These are phyloP conservation scores for Aspergillus ruber DNA, from an alignment of 2,329 filamentous ascomycete species.

Conservation along the genomic window DNA sequence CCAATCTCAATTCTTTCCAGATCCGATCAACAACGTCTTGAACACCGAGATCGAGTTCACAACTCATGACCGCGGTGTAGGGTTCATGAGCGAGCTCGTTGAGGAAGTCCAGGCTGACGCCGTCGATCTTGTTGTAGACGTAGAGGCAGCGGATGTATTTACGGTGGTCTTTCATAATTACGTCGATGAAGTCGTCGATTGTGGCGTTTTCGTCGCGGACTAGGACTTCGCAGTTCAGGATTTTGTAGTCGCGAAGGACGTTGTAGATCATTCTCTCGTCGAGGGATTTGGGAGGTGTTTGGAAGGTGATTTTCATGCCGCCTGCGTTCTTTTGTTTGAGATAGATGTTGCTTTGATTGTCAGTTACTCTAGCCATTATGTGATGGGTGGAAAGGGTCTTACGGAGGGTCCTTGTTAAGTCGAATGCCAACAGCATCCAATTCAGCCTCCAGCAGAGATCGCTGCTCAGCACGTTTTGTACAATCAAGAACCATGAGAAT, in stretches of 20 bases:
- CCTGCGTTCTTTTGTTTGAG: slow-evolving; percentile 92
- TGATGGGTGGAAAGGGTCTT: slow-evolving; percentile 26
- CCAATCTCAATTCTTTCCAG: slow-evolving; percentile 86
- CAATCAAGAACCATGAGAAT: slow-evolving; percentile 96
- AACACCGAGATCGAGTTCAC: slow-evolving; percentile 89
- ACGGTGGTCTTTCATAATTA: slow-evolving; percentile 98
- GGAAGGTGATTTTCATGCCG: slow-evolving; percentile 98
- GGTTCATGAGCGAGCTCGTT: slow-evolving; percentile 88
- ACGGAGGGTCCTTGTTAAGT: slow-evolving; percentile 86
- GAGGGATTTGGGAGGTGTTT: slow-evolving; percentile 76
- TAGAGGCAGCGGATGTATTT: slow-evolving; percentile 95
- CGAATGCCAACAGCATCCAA: slow-evolving; percentile 92
- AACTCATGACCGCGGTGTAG: slow-evolving; percentile 93
- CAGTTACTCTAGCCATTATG: too few relatives aligned
- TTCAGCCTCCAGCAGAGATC: slow-evolving; percentile 81
- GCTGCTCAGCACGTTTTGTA: slow-evolving; percentile 91
- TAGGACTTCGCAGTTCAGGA: slow-evolving; percentile 93
- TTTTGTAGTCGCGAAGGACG: slow-evolving; percentile 96
- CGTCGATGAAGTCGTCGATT: slow-evolving; percentile 97
- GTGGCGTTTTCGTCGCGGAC: slow-evolving; percentile 90
- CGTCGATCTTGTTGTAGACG: slow-evolving; percentile 99
- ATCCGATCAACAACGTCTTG: slow-evolving; percentile 89
- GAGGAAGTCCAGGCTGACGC: slow-evolving; percentile 85
- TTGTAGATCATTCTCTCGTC: slow-evolving; percentile 99
- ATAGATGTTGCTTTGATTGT: slow-evolving; percentile 72